Evolutionary conservation across 306 rosid species (phyloP).

Genomic region (Cucurbita pepo): DNA sequence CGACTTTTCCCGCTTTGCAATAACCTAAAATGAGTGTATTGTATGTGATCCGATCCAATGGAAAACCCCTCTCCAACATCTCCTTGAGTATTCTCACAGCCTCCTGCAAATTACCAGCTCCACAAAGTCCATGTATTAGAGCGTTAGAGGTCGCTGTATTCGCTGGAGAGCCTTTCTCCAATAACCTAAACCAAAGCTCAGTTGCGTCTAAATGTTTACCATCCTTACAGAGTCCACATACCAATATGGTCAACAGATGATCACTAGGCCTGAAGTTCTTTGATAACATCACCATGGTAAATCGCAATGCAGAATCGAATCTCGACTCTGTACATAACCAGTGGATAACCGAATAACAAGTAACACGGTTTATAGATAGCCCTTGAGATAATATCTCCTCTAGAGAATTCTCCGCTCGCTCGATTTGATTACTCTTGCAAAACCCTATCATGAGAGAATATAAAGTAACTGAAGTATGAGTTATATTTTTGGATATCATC

Average conservation of each 20-base stretch:
- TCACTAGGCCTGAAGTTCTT: conserved; percentile 41
- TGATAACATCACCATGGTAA: conserved; percentile 26
- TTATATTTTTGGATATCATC: conserved; percentile 38
- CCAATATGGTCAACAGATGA: conserved; percentile 42
- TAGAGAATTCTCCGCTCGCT: conserved; percentile 29
- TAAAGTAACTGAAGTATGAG: conserved; percentile 40
- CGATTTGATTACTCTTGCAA: conserved; percentile 34
- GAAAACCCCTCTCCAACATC: conserved; percentile 45
- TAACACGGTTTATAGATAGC: conserved; percentile 27
- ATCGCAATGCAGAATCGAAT: conserved; percentile 31
- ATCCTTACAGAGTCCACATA: conserved; percentile 43
- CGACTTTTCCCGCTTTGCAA: conserved; percentile 39
- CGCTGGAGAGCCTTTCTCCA: conserved; percentile 31
- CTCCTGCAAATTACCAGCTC: conserved; percentile 29
- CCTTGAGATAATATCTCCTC: conserved; percentile 20
- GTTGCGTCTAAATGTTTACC: conserved; percentile 38
- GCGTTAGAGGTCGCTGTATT: conserved; percentile 52
- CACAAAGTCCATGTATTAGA: conserved; percentile 54
- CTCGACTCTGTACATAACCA: conserved; percentile 29
- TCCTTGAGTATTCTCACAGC: conserved; percentile 17
- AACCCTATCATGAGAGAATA: conserved; percentile 46
- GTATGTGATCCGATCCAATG: conserved; percentile 43
- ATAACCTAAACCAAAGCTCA: conserved; percentile 55
- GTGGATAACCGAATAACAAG: conserved; percentile 34
- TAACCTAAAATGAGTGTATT: conserved; percentile 54